Evolutionary conservation across 306 rosid genomes (phyloP), one percentile per base, ranked within the genome.

Genomic region (Inga oerstediana): DNA sequence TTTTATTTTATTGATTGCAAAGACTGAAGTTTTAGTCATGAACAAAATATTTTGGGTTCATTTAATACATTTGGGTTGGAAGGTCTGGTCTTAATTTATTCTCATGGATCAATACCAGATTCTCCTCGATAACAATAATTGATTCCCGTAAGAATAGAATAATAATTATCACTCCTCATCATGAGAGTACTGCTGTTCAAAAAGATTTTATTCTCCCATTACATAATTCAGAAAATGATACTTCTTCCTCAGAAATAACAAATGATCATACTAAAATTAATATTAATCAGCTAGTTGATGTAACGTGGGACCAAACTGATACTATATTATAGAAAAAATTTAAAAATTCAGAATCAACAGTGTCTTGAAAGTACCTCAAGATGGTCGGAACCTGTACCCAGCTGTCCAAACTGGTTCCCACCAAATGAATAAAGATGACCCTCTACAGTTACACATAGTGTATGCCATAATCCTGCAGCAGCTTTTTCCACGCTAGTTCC

Each of bases 391-490:
- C 94, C 95, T 1, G 97, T 91, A 52, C 98, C 98, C 87, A 95
- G 61, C 81, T 95, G 97, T 70, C 98, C 97, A 87, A 93, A 95
- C 84, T 95, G 98, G 84, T 95, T 95, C 39, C 98, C 98, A 22
- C 98, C 97, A 83, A 95, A 95, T 39, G 88, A 91, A 78, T 88
- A 89, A 69, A 93, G 84, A 72, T 74, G 82, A 48, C 97, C 97
- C 35, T 91, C 92, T 75, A 11, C 90, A 39, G 97, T 84, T 39
- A 89, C 75, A 80, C 98, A 93, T 15, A 95, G 30, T 68, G 98
- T 91, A 82, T 95, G 98, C 98, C 98, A 95, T 56, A 95, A 90
- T 81, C 98, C 98, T 20, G 97, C 95, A 73, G 98, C 90, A 27
- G 91, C 77, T 51, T 67, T 89, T 80, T 86, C 84, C 62, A 95